Evolutionary conservation across 257 asterid species (phyloP).

Genomic region (Apocynum venetum): DNA sequence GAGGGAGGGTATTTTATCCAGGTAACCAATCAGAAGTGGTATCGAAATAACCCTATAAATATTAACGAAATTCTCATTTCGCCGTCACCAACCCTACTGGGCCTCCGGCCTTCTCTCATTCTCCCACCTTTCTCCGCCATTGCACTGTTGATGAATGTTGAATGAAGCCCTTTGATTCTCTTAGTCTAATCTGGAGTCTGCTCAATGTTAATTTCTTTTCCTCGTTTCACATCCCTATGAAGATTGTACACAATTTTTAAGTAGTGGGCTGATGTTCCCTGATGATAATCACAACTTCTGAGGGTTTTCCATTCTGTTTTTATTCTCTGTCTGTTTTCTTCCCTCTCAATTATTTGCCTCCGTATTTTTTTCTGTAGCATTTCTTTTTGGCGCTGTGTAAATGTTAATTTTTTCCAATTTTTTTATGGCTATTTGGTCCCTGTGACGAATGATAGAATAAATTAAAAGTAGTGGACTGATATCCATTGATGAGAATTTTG

Average conservation of each 20-base stretch:
- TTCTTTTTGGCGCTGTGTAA: too few relatives aligned
- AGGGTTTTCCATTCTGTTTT: not conserved
- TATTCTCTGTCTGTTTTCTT: not conserved
- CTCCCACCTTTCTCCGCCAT: not conserved
- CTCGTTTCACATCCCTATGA: constrained; percentile 9
- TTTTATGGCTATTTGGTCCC: constrained; percentile 18
- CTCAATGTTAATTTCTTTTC: not conserved
- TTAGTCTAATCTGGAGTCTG: not conserved
- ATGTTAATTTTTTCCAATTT: too few relatives aligned
- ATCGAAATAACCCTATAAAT: not conserved
- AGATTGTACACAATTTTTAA: constrained; percentile 8
- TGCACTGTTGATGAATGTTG: not conserved
- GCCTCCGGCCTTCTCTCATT: not conserved
- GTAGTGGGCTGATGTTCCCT: constrained; percentile 19
- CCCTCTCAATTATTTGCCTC: too few relatives aligned
- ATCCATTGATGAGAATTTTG: constrained; percentile 27
- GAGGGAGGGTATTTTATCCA: too few relatives aligned
- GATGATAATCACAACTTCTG: constrained; percentile 6
- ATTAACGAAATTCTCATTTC: not conserved
- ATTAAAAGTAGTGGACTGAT: constrained; percentile 53
- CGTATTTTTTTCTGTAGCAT: not conserved
- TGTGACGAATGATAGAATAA: constrained; percentile 24
- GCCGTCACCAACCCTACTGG: not conserved
- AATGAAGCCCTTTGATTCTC: not conserved
- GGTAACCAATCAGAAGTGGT: too few relatives aligned